A percentile compares a stretch with the other conserved stretches of the same genome.
Conservation (phyloP, 805 yeast genomes). For the Millerozyma miso region DNA sequence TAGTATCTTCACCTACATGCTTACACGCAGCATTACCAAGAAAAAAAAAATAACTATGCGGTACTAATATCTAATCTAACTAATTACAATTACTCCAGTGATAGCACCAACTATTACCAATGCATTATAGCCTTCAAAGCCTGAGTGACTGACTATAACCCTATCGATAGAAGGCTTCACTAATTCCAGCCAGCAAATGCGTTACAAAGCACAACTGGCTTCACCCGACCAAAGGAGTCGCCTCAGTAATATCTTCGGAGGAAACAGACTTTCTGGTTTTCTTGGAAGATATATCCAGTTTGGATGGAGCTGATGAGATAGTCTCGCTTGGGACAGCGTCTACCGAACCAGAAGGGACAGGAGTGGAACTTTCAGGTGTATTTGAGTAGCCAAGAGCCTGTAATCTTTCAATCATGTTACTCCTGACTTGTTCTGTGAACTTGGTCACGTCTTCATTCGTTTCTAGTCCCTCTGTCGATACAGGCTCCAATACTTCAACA, state of each 20-base stretch:
- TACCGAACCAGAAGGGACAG: neutral
- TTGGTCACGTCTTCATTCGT: slow-evolving; percentile 66
- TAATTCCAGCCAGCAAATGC: no score
- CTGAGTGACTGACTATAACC: no score
- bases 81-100: no score
- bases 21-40: no score
- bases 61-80: no score
- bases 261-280: neutral
- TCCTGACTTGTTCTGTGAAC: slow-evolving; percentile 54
- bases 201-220: no score
- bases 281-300: neutral
- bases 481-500: slow-evolving; percentile 78
- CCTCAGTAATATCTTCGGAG: neutral
- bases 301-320: neutral
- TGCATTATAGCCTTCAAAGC: no score
- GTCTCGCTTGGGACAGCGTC: neutral
- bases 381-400: slow-evolving; percentile 42
- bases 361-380: neutral
- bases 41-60: no score
- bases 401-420: slow-evolving; percentile 48
- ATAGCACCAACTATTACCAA: no score
- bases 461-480: slow-evolving; percentile 60
- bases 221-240: neutral
- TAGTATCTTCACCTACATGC: no score
- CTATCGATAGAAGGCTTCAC: no score